These are phyloP conservation scores for Corynascus novoguineensis DNA, from an alignment of 495 filamentous ascomycete species.

Conservation along the genomic window DNA sequence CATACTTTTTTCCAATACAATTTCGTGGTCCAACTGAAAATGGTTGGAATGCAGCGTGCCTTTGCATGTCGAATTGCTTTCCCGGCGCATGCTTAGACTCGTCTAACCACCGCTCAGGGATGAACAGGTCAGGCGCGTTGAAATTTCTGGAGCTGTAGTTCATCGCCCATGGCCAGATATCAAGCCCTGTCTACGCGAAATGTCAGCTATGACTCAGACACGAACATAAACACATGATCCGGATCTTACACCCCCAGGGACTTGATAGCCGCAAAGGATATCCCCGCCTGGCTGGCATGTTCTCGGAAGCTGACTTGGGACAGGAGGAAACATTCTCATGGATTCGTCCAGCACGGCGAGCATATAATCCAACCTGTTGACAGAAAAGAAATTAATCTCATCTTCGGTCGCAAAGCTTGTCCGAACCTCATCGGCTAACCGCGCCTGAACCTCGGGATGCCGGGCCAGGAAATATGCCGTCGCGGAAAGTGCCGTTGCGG, in stretches of 20 bases:
- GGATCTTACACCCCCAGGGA: conserved; percentile 36
- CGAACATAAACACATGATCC: background rate
- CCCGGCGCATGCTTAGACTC: conserved; percentile 18
- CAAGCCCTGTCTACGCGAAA: conserved; percentile 41
- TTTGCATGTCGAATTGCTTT: conserved; percentile 42
- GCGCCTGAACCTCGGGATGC: conserved; percentile 35
- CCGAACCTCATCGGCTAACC: conserved; percentile 47
- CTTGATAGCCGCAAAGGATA: conserved; percentile 39
- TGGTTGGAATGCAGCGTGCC: conserved; percentile 36
- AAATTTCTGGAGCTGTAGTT: conserved; percentile 44
- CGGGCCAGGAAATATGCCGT: conserved; percentile 45
- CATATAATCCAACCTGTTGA: conserved; percentile 47
- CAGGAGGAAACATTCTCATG: conserved; percentile 52
- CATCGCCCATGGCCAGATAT: conserved; percentile 45
- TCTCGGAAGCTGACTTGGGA: conserved; percentile 38
- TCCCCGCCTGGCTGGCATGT: conserved; percentile 40
- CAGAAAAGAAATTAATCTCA: conserved; percentile 45
- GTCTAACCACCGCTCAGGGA: conserved; percentile 48
- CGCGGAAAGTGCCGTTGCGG: conserved; percentile 46
- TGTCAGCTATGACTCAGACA: background rate
- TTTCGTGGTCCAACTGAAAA: conserved; percentile 46
- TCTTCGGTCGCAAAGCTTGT: conserved; percentile 36
- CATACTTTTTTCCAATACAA: conserved; percentile 46
- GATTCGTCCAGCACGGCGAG: conserved; percentile 52
- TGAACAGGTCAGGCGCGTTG: conserved; percentile 39